Percentiles rank a stretch among this genome's conserved stretches.
These are phyloP conservation scores for Austroboletus eburneus DNA, from an alignment of 768 basidiomycete genomes.

Conservation along the genomic window DNA sequence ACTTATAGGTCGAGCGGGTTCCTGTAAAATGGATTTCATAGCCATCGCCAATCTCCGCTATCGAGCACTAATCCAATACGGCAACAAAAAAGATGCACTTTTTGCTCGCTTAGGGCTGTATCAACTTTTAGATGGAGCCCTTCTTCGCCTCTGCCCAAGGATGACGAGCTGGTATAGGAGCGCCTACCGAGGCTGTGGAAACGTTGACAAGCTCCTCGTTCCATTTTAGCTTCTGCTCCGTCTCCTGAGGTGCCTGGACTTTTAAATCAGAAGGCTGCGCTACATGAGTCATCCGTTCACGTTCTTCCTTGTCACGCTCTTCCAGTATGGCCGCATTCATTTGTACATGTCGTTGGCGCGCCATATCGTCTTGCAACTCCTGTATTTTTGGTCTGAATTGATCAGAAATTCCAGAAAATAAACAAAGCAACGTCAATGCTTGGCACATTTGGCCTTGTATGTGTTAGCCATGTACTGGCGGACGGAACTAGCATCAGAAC, in stretches of 20 bases:
- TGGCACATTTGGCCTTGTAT: constrained; percentile 59
- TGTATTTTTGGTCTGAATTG: no score
- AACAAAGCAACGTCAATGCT: constrained; percentile 37
- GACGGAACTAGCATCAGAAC: constrained; percentile 5
- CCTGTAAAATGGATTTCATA: no score
- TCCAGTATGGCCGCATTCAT: constrained; percentile 53
- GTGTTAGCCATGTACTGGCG: constrained; percentile 79
- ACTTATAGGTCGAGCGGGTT: no score
- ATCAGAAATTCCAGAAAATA: background rate
- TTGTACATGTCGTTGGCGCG: constrained; percentile 48
- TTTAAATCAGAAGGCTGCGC: constrained; percentile 10
- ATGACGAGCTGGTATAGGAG: constrained; percentile 9
- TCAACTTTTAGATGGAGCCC: no score
- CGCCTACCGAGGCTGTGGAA: constrained; percentile 1
- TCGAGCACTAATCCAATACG: no score
- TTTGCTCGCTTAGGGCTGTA: no score
- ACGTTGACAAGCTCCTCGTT: constrained; percentile 3
- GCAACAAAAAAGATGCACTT: no score
- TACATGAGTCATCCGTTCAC: constrained; percentile 15
- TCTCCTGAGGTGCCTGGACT: background rate
- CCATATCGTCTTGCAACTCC: constrained; percentile 54
- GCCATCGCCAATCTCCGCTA: no score
- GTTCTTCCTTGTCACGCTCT: constrained; percentile 51
- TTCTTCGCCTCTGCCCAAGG: constrained; percentile 23
- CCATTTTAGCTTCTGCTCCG: constrained; percentile 9